Base-by-base conservation (phyloP, 2,329 filamentous ascomycete genomes). In the Pseudopithomyces chartarum region DNA sequence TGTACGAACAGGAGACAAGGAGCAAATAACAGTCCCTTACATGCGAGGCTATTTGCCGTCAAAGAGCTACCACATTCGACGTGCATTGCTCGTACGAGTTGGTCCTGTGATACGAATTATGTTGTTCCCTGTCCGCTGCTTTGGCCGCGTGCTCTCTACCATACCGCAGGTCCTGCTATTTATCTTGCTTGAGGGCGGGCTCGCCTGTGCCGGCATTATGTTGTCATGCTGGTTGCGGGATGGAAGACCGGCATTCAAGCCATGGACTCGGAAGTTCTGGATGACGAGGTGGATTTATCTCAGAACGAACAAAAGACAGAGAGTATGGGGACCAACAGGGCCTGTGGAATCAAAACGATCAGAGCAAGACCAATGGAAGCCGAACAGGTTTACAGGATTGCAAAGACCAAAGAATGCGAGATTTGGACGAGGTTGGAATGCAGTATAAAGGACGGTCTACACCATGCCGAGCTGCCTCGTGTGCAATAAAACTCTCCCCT, bases 241-340 rank as follows among this genome's bases (percentile, higher is more conserved):
- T 43, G 52, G 52, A 23, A 15, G 44, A 33, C 52, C 52, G n/a
- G 36, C 40, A 7, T 42, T 54, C 19, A 20, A 20, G 26, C 34
- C 32, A 33, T 54, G 52, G 52, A 49, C 34, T 22, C 46, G 17
- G 22, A 40, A 7, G 6, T 54, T 47, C 36, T 50, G 58, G 23
- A 42, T 48, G 39, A 55, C 50, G 26, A 42, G 52, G 13, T 52
- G 34, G 42, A 42, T 45, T 1, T 19, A 17, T 20, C 20, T 44
- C 17, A 55, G 19, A 3, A 32, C 15, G 20, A 5, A 20, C 10
- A 43, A 44, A 10, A 15, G 38, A 17, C 50, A 23, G 22, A 22
- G 32, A 17, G 42, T 59, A 15, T 59, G 57, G 57, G 57, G 57
- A 34, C 57, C 57, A 12, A 23, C 54, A 10, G 57, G 57, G 15